A percentile compares a stretch with the other conserved stretches of the same genome.
Conservation (phyloP, 176 grass and related monocot species). For the Musa itinerans region DNA sequence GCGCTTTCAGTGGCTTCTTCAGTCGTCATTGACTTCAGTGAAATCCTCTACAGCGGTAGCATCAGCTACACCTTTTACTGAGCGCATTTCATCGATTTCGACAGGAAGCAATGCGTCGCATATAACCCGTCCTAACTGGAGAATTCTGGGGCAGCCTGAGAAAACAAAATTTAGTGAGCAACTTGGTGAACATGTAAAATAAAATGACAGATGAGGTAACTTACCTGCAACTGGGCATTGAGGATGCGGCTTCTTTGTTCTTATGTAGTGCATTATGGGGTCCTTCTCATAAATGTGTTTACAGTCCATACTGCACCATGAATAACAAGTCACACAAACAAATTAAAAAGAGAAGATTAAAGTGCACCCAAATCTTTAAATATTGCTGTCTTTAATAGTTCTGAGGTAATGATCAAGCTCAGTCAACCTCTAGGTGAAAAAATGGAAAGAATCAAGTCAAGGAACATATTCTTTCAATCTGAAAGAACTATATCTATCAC, state of each 20-base stretch:
- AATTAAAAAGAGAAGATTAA: background rate
- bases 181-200: slow-evolving; percentile 9
- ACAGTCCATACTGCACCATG: slow-evolving; percentile 51
- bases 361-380: background rate
- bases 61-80: slow-evolving; percentile 19
- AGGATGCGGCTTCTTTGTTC: slow-evolving; percentile 25
- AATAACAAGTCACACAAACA: slow-evolving; percentile 4
- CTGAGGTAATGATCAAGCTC: background rate
- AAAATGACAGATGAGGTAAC: background rate
- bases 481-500: background rate
- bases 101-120: slow-evolving; percentile 54
- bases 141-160: slow-evolving; percentile 47
- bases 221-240: slow-evolving; percentile 75
- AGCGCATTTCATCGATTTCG: slow-evolving; percentile 71
- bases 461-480: background rate
- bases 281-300: slow-evolving; percentile 77
- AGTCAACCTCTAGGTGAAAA: background rate
- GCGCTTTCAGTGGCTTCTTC: background rate
- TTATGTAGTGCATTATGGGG: slow-evolving; percentile 55
- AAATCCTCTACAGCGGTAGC: slow-evolving; percentile 50
- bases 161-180: background rate
- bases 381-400: background rate
- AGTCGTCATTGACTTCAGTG: slow-evolving; percentile 39
- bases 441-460: background rate
- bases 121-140: slow-evolving; percentile 37